Base-by-base conservation (phyloP, 768 basidiomycete species). In the Daedaleopsis nitida region DNA sequence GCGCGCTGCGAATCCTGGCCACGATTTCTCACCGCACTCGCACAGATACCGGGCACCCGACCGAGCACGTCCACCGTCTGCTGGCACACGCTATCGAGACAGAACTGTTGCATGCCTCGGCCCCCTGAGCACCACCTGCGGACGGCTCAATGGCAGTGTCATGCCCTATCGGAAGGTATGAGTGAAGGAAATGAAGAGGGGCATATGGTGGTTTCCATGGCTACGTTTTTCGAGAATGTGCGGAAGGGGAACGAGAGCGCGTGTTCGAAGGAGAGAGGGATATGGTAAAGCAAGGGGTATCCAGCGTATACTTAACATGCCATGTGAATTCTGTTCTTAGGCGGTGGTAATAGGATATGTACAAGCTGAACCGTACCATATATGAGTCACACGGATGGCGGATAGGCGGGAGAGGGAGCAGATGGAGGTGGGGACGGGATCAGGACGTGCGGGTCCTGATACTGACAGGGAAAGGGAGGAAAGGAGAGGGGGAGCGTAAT, bases 21-120 rank as follows among this genome's bases (percentile, higher is more conserved):
- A 34, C 16, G 47, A 24, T 3, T 23, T 27, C 47, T 49, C 47
- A 49, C 23, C 47, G 23, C 23, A 49, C 21, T 13, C 14, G 45
- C 43, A 42, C 37, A 83, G 82, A 85, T 64, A 71, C 75, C 11
- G 82, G 80, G 0, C 83, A 85, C 68, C 81, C 81, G 3, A 83
- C 82, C 7, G 76, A 83, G 64, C 74, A 67, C 34, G 80, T 81
- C 14, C 83, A 84, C 69, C 67, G 69, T 19, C 69, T 82, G 21
- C 66, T 84, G 13, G 83, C 83, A 14, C 44, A 70, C 19, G 80
- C 79, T 11, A 76, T 85, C 63, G 73, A 77, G 58, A 68, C 68
- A 24, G 66, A 75, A 50, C 71, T 83, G 5, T 35, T 54, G 7
- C 57, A 43, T n/a, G 64, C 65, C 43, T 68, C 69, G 9, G 19